These are phyloP conservation scores for Pisolithus thermaeus DNA, from an alignment of 1,284 basidiomycete genomes.

Conservation along the genomic window DNA sequence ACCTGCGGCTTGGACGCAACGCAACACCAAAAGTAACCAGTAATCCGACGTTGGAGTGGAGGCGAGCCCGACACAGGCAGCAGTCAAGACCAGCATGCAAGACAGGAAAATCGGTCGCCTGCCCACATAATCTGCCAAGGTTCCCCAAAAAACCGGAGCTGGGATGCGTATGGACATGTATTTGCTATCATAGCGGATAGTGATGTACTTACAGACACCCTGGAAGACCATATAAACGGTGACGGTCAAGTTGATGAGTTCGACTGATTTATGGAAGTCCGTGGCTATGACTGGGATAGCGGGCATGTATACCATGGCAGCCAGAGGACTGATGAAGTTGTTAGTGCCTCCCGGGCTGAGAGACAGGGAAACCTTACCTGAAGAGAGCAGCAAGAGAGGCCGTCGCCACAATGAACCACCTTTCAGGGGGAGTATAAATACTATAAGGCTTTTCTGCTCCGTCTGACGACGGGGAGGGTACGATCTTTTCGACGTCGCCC, in stretches of 20 bases:
- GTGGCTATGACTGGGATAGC: constrained; percentile 62
- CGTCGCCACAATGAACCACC: constrained; percentile 62
- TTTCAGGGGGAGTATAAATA: constrained; percentile 51
- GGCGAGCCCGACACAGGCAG: constrained; percentile 58
- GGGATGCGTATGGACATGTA: constrained; percentile 1
- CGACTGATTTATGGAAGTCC: constrained; percentile 58
- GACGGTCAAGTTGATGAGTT: constrained; percentile 72
- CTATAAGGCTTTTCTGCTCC: constrained; percentile 36
- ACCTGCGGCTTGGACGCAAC: constrained; percentile 56
- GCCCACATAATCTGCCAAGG: constrained; percentile 51
- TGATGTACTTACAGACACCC: constrained; percentile 48
- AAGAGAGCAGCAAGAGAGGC: constrained; percentile 54
- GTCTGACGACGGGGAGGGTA: background rate
- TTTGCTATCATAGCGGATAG: background rate
- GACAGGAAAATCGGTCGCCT: constrained; percentile 49
- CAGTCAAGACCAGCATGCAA: constrained; percentile 46
- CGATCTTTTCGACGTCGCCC: background rate
- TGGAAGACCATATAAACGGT: constrained; percentile 78
- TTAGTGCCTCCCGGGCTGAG: background rate
- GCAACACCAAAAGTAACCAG: constrained; percentile 56
- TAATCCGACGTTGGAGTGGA: constrained; percentile 53
- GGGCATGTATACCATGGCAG: constrained; percentile 74
- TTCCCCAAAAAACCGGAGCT: constrained; percentile 63
- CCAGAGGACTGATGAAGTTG: constrained; percentile 48
- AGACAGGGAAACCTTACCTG: constrained; percentile 37